Evolutionary conservation across 257 asterid species (phyloP), one percentile per base, ranked within the genome.

Genomic region (Galeopsis tetrahit): DNA sequence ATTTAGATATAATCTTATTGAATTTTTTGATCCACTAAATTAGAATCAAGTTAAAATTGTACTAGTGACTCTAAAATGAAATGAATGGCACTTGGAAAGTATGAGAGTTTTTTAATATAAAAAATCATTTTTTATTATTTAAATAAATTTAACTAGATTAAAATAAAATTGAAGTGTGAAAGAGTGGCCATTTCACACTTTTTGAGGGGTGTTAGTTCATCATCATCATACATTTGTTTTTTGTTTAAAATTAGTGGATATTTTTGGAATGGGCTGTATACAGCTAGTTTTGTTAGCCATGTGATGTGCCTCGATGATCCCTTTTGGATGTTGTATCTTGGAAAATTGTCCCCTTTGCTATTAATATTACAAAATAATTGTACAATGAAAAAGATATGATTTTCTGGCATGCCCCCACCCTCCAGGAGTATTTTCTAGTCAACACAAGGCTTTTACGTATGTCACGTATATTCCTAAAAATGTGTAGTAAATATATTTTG

Each of bases 241-340:
- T 4, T 2, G 34, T 2, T 38, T 2, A 6, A 8, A 0, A 7
- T 65, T 4, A 0, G 8, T 64, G 57, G 49, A 39, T 65, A 69
- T 52, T 69, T 69, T 35, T 36, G 72, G 68, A n/a, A 63, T 75
- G 81, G 83, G 79, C 13, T 78, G 81, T 79, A 57, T 6, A 76
- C 86, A 82, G 81, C 79, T 75, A 74, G 65, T 48, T 62, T 67
- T 63, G 83, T 67, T 63, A 57, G 74, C 79, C 81, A 56, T 49
- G 72, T 75, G 77, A 81, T 77, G 86, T 81, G 85, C 66, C 42
- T 39, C 38, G 61, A 58, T 72, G 69, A 66, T 48, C 73, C 68
- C 6, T 71, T 74, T 67, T 44, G 76, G 51, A 42, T 75, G 74
- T 66, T 66, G 73, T 71, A 66, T 62, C 66, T 77, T 66, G 70